These are phyloP conservation scores for Pythium grandisporangium DNA, from an alignment of 352 stramenopile species.

Conservation along the genomic window DNA sequence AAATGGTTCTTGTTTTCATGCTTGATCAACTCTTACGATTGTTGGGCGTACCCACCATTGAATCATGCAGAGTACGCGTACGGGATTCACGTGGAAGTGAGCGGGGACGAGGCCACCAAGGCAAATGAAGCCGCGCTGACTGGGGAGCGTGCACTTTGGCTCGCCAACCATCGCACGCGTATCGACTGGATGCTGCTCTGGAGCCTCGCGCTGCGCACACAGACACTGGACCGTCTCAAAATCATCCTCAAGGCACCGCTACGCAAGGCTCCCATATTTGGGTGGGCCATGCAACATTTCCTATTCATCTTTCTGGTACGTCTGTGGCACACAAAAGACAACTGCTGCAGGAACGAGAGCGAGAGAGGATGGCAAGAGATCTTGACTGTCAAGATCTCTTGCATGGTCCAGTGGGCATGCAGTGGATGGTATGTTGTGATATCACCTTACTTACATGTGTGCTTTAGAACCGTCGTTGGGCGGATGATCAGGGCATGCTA, in stretches of 20 bases:
- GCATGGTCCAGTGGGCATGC: no score
- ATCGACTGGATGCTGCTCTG: slow-evolving; percentile 85
- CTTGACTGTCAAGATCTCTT: no score
- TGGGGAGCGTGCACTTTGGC: slow-evolving; percentile 56
- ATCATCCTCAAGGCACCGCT: slow-evolving; percentile 78
- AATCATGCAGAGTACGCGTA: slow-evolving; percentile 60
- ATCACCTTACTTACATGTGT: not conserved
- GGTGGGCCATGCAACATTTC: slow-evolving; percentile 83
- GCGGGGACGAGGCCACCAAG: slow-evolving; percentile 46
- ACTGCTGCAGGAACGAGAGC: no score
- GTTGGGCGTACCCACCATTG: no score
- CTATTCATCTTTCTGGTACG: slow-evolving; percentile 73
- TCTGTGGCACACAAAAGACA: not conserved
- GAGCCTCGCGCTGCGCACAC: slow-evolving; percentile 47
- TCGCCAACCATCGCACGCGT: slow-evolving; percentile 73
- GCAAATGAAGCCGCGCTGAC: slow-evolving; percentile 27
- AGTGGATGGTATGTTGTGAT: no score
- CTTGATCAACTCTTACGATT: not conserved
- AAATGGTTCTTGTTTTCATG: no score
- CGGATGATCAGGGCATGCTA: slow-evolving; percentile 47
- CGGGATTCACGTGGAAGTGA: slow-evolving; percentile 49
- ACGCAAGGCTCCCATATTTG: slow-evolving; percentile 63
- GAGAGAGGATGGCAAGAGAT: no score
- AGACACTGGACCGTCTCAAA: slow-evolving; percentile 37
- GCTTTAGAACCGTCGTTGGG: slow-evolving; percentile 44